Base-by-base conservation (phyloP, 495 filamentous ascomycete species). In the Terfezia claveryi region DNA sequence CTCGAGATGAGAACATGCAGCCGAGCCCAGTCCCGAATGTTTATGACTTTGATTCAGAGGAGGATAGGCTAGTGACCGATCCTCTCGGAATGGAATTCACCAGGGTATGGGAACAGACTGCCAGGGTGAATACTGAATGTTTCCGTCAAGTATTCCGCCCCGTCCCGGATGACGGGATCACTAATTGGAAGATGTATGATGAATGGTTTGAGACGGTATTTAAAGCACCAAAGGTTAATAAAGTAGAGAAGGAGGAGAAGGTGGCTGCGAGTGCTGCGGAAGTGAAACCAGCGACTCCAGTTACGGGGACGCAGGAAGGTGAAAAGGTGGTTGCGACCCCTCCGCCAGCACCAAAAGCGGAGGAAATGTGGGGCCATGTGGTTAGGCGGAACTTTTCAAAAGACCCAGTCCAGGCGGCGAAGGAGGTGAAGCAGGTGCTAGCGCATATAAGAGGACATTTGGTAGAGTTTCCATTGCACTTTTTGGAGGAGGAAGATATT, bases 391-490 rank as follows among this genome's bases (percentile, higher is more conserved):
- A 93, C 61, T 94, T 94, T 59, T 65, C 75, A 55, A 74, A 61
- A 61, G 72, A 6, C 4, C 80, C 79, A 5, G 67, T 69, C 1
- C 68, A 76, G 71, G 88, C 69, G 16, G 69, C 79, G 23, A 65
- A 64, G 37, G 82, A 91, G 71, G 74, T 96, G 41, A 96, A 96
- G 73, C 85, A 85, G 37, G 72, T 79, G 68, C 68, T 96, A 55
- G 77, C 76, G 54, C 73, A 74, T 52, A 74, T 94, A 12, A 80
- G 80, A 59, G 89, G 89, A 0, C 85, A 77, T 12, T 63, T 94
- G 49, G 87, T 94, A 23, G 83, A 94, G 72, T 94, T 94, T 89
- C 86, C 88, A 52, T 70, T 96, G 61, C 72, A 83, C 59, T 96
- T 96, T 68, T 68, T 96, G 66, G 80, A 80, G 61, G 83, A 86